Base-by-base conservation (phyloP, 2,329 filamentous ascomycete genomes). In the Immersiporthe knoxdaviesiana region DNA sequence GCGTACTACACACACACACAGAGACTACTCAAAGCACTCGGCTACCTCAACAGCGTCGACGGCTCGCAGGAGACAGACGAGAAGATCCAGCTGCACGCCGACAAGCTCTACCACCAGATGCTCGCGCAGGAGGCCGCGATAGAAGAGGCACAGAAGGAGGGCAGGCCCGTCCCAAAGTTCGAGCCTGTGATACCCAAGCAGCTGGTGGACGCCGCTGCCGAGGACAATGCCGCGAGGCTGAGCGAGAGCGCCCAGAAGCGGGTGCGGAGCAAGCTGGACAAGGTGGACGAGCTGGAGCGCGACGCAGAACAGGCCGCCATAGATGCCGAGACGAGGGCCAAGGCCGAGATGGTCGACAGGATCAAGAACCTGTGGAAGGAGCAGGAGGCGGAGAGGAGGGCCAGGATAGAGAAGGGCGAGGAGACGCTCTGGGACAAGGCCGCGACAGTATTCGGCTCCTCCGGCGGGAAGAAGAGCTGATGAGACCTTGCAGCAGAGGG, bases 31-130 rank as follows among this genome's bases (percentile, higher is more conserved):
- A 94, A 95, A 79, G 94, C 94, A 1, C 82, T 99, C 24, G 96
- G 96, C 5, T 98, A 97, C 78, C 86, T 97, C 44, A 87, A 88
- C 10, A 88, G 88, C 35, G 83, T 88, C 71, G 87, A 91, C 59
- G 87, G 90, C 30, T 83, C 90, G 11, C 81, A 85, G 0, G 85
- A 90, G 39, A 86, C 92, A 65, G 92, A 97, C 75, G 94, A 97
- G 78, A 88, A 91, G 74, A 93, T 99, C 71, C 96, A 98, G 80
- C 93, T 98, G 90, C 94, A 97, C 79, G 95, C 95, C 70, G 96
- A 99, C 81, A 88, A 88, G 72, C 85, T 99, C 54, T 99, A 94
- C 80, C 92, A 95, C 76, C 89, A 91, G 74, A 93, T 98, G 90
- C 80, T 97, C 50, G 86, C 88, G 71, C 93, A 97, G 77, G 95